A percentile compares a stretch with the other conserved stretches of the same genome.
Conservation (phyloP, 2,329 filamentous ascomycete species). For the Polytolypa hystricis region DNA sequence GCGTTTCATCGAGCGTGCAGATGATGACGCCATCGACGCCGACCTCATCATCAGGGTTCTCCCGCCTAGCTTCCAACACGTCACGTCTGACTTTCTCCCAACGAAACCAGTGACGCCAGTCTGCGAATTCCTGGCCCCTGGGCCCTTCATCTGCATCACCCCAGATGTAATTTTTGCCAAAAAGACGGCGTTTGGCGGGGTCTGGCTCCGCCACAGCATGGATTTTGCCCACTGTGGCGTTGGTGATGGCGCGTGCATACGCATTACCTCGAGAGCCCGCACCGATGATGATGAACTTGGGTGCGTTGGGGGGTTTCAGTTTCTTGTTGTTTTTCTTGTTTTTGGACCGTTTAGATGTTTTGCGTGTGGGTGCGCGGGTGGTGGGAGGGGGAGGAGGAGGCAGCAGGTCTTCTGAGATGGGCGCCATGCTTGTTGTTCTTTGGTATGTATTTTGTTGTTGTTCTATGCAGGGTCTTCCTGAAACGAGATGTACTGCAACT, state of each 20-base stretch:
- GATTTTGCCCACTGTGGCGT: slow-evolving; percentile 56
- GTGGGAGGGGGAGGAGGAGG: background rate
- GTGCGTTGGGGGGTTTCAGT: slow-evolving; percentile 19
- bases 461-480: too few relatives aligned
- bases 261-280: slow-evolving; percentile 67
- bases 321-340: too few relatives aligned
- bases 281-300: slow-evolving; percentile 67
- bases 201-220: slow-evolving; percentile 73
- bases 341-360: too few relatives aligned
- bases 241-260: slow-evolving; percentile 59
- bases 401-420: too few relatives aligned
- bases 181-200: slow-evolving; percentile 59
- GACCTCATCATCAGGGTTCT: slow-evolving; percentile 24
- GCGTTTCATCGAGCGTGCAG: slow-evolving; percentile 77
- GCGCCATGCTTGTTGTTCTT: too few relatives aligned
- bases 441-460: too few relatives aligned
- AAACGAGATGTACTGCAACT: too few relatives aligned
- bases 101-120: slow-evolving; percentile 65
- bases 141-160: slow-evolving; percentile 36
- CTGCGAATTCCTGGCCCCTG: slow-evolving; percentile 54
- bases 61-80: slow-evolving; percentile 39
- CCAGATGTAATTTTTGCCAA: slow-evolving; percentile 68
- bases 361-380: too few relatives aligned
- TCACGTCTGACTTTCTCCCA: slow-evolving; percentile 57
- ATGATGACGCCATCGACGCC: slow-evolving; percentile 58